Evolutionary conservation across 2,329 filamentous ascomycete genomes (phyloP).

Genomic region (Aciculosporium take): DNA sequence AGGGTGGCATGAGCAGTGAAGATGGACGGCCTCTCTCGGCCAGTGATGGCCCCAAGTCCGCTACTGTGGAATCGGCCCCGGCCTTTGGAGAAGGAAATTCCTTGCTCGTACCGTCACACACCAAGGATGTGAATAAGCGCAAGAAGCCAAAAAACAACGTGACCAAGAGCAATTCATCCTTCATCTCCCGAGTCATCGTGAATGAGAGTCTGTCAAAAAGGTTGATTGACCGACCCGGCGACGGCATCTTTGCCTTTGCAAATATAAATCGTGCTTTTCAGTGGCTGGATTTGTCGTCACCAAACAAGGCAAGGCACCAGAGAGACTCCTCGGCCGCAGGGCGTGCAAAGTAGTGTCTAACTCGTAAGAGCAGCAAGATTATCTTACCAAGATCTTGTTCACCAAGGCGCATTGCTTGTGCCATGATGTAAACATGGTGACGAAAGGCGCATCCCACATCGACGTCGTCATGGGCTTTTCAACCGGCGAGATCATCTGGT

Average conservation of each 20-base stretch:
- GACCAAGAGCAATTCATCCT: conserved; percentile 95
- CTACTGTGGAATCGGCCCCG: conserved; percentile 36
- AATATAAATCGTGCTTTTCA: conserved; percentile 94
- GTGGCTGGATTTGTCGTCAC: conserved; percentile 80
- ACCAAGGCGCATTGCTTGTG: conserved; percentile 92
- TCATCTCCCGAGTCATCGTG: conserved; percentile 90
- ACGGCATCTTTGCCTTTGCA: conserved; percentile 80
- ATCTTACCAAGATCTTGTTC: conserved; percentile 89
- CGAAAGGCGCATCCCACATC: conserved; percentile 65
- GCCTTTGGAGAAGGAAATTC: conserved; percentile 81
- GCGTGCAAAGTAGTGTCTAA: conserved; percentile 11
- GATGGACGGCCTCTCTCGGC: conserved; percentile 38
- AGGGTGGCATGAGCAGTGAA: conserved; percentile 43
- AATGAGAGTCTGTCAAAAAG: conserved; percentile 71
- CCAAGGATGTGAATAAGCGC: conserved; percentile 64
- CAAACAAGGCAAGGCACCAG: conserved; percentile 43
- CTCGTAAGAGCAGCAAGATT: conserved; percentile 51
- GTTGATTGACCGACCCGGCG: conserved; percentile 59
- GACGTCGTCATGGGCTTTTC: conserved; percentile 94
- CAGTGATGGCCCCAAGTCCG: conserved; percentile 32
- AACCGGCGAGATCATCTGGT: conserved; percentile 95
- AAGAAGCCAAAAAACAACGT: conserved; percentile 97
- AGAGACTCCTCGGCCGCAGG: neutral
- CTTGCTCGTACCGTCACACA: conserved; percentile 46
- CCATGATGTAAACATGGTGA: conserved; percentile 78